Evolutionary conservation across 768 basidiomycete genomes (phyloP), one percentile per base, ranked within the genome.

Genomic region (Podaxis sp.): DNA sequence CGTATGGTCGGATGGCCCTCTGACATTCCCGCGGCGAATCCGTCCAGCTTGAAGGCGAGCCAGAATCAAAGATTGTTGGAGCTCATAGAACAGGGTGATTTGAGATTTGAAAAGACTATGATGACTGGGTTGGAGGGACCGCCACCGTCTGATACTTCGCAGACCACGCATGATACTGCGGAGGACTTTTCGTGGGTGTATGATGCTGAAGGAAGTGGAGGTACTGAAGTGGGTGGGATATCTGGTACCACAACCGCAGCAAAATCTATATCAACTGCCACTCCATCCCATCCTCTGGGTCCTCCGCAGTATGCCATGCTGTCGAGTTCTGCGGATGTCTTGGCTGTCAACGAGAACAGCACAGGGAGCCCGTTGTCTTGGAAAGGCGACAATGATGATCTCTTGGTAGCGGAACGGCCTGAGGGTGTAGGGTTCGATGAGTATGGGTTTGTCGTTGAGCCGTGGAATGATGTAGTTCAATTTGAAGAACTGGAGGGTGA

Each of bases 1-100:
- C 79, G 75, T 56, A 69, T 89, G 48, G 75, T 82, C 13, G 88
- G 88, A 44, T 89, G 88, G 88, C 88, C 88, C 9, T 62, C 76
- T 23, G 73, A 73, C 32, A 77, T 89, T 23, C 86, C 86, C 5
- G 70, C 73, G 23, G 81, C 82, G 64, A 89, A 88, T 64, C 88
- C 88, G 5, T 88, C 87, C 28, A 72, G 78, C 9, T 69, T 89
- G 56, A 84, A 83, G 63, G 71, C 72, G 21, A 68, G 68, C 50
- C 85, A 88, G 65, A 87, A 87, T 69, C 81, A 78, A 66, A 66
- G 69, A 10, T 66, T 89, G 16, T 71, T 86, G 37, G 79, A 85
- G 23, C 75, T 77, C 51, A 69, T 87, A 46, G 71, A 77, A 50
- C 76, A 67, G 50, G 83, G 85, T 11, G 71, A 72, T 4, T 71